A percentile compares a stretch with the other conserved stretches of the same genome.
Conservation (phyloP, 2,329 filamentous ascomycete genomes). For the Cladosporium sp. region DNA sequence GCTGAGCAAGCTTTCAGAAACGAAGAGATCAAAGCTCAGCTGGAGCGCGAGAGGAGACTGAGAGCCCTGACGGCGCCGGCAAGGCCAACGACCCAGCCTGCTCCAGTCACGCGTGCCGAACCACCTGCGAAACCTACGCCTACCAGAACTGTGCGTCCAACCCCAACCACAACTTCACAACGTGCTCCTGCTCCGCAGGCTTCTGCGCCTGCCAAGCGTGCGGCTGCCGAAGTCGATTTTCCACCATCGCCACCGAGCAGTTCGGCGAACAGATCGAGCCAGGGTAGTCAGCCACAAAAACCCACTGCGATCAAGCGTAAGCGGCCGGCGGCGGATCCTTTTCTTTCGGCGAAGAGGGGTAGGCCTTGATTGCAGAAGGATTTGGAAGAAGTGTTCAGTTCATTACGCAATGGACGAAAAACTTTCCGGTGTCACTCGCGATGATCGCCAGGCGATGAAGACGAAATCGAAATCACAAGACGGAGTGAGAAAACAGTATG, state of each 20-base stretch:
- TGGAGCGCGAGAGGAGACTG: conserved; percentile 8
- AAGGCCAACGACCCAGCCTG: conserved; percentile 1
- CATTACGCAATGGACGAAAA: neutral
- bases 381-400: neutral
- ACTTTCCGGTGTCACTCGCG: neutral
- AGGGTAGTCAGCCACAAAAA: conserved; percentile 7
- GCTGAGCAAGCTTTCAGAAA: conserved; percentile 9
- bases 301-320: conserved; percentile 10
- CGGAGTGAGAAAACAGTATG: neutral
- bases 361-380: neutral
- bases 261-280: neutral
- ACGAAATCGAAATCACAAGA: neutral
- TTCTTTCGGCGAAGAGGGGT: conserved; percentile 9
- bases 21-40: conserved; percentile 7
- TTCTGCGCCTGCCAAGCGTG: neutral
- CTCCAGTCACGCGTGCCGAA: neutral
- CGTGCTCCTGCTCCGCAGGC: neutral
- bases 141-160: neutral
- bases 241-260: conserved; percentile 7
- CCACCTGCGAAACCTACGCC: neutral
- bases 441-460: neutral
- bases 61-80: neutral
- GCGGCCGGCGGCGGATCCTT: conserved; percentile 12
- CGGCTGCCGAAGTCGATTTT: neutral
- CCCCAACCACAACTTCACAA: neutral